These are phyloP conservation scores for Falciphora oryzae DNA, from an alignment of 2,329 filamentous ascomycete species.

Conservation along the genomic window DNA sequence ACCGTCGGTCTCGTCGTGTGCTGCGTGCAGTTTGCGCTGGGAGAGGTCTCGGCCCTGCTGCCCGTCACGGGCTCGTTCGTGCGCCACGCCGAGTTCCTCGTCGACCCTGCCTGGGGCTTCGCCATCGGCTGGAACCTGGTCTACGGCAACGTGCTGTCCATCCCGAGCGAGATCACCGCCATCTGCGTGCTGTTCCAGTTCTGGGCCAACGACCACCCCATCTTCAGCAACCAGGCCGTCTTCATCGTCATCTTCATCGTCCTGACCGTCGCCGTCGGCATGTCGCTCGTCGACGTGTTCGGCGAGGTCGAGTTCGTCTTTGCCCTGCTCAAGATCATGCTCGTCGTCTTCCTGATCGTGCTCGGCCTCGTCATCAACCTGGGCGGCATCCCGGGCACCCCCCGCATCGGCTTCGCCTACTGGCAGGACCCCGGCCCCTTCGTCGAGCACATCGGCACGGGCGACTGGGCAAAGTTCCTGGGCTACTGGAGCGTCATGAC, in stretches of 20 bases:
- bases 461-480: conserved; percentile 54
- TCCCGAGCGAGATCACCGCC: conserved; percentile 44
- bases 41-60: conserved; percentile 30
- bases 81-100: conserved; percentile 52
- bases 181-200: conserved; percentile 55
- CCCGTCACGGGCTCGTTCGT: conserved; percentile 32
- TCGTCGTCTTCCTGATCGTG: conserved; percentile 69
- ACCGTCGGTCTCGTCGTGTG: conserved; percentile 29
- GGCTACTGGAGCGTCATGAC: conserved; percentile 65
- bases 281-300: conserved; percentile 52
- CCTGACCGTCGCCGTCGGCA: conserved; percentile 49
- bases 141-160: conserved; percentile 26
- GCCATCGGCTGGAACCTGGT: conserved; percentile 43
- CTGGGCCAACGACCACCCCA: conserved; percentile 55
- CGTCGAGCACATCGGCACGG: conserved; percentile 49
- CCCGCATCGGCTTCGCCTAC: conserved; percentile 67
- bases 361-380: conserved; percentile 66
- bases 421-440: conserved; percentile 67
- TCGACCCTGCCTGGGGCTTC: conserved; percentile 53
- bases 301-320: conserved; percentile 54
- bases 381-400: conserved; percentile 61
- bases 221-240: conserved; percentile 23
- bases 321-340: conserved; percentile 63
- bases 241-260: conserved; percentile 48
- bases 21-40: conserved; percentile 27